phyloP scores from a whole-genome alignment of 192 early-diverging fungal genomes.

The Linnemannia elongata region DNA sequence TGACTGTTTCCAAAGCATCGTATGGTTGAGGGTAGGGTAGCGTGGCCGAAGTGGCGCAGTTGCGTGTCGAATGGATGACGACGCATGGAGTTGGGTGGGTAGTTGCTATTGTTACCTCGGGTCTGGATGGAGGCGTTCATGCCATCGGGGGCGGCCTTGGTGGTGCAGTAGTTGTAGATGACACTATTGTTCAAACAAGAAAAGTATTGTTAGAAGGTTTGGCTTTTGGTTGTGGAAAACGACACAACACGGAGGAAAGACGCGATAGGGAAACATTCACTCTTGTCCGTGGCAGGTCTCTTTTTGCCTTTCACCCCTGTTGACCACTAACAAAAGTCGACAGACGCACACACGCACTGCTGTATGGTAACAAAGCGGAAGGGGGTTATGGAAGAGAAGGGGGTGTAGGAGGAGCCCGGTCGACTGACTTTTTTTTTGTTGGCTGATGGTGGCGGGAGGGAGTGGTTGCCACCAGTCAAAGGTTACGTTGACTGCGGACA shows the following conservation, averaged over 20 bases:
- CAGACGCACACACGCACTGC: not conserved
- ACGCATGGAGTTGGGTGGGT: not conserved
- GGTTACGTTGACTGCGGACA: not conserved
- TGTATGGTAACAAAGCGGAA: not conserved
- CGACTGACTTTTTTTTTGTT: not conserved
- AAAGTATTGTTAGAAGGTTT: not conserved
- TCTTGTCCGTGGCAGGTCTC: not conserved
- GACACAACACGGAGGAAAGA: not conserved
- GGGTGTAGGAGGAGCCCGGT: not conserved
- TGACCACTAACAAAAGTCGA: not conserved
- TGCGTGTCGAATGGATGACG: not conserved
- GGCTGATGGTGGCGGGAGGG: not conserved
- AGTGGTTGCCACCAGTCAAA: not conserved
- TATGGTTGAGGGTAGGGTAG: not conserved
- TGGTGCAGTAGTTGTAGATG: conserved; percentile 87
- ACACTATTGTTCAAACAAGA: conserved; percentile 52
- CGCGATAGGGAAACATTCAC: not conserved
- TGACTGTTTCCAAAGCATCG: not conserved
- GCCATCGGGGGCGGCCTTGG: conserved; percentile 39
- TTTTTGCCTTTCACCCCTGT: not conserved
- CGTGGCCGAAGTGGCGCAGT: conserved; percentile 16
- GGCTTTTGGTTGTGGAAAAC: not conserved
- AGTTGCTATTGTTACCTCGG: conserved; percentile 29
- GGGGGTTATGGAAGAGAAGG: not conserved
- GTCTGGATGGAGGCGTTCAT: conserved; percentile 44